Evolutionary conservation across 495 filamentous ascomycete species (phyloP).

Genomic region (Aspergillus bridgeri): DNA sequence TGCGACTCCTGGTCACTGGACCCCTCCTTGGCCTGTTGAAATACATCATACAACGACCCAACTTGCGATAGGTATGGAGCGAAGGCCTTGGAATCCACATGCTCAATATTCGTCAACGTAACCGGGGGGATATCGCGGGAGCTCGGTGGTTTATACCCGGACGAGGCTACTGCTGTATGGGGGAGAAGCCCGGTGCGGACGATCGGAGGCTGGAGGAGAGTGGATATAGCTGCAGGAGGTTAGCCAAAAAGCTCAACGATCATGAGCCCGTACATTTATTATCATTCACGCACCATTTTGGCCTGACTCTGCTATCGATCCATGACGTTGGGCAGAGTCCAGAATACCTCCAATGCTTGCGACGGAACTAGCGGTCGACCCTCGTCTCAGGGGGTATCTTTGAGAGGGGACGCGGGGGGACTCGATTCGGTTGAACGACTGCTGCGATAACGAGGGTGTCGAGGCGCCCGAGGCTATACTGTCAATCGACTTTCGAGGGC

Average conservation of each 20-base stretch:
- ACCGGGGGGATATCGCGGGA: conserved; percentile 93
- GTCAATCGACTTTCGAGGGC: conserved; percentile 67
- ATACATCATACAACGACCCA: conserved; percentile 75
- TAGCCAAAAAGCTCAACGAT: conserved; percentile 11
- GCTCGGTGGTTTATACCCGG: conserved; percentile 77
- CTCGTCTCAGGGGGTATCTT: conserved; percentile 57
- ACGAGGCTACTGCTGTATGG: conserved; percentile 62
- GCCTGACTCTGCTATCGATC: conserved; percentile 67
- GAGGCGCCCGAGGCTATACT: conserved; percentile 53
- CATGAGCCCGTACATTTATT: background rate
- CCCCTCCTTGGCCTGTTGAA: conserved; percentile 69
- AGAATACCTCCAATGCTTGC: conserved; percentile 73
- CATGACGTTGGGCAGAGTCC: conserved; percentile 59
- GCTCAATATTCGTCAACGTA: conserved; percentile 82
- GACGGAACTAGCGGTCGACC: conserved; percentile 84
- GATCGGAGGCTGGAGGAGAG: conserved; percentile 84
- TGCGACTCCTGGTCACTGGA: conserved; percentile 54
- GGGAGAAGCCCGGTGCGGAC: conserved; percentile 81
- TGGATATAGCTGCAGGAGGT: conserved; percentile 71
- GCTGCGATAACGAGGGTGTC: conserved; percentile 54
- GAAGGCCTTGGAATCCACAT: conserved; percentile 76
- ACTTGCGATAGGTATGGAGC: conserved; percentile 79
- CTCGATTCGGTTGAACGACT: conserved; percentile 51
- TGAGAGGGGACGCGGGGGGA: conserved; percentile 42
- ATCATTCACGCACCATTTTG: conserved; percentile 63